These are phyloP conservation scores for Cladophialophora bantiana DNA, from an alignment of 2,329 filamentous ascomycete species.

Conservation along the genomic window DNA sequence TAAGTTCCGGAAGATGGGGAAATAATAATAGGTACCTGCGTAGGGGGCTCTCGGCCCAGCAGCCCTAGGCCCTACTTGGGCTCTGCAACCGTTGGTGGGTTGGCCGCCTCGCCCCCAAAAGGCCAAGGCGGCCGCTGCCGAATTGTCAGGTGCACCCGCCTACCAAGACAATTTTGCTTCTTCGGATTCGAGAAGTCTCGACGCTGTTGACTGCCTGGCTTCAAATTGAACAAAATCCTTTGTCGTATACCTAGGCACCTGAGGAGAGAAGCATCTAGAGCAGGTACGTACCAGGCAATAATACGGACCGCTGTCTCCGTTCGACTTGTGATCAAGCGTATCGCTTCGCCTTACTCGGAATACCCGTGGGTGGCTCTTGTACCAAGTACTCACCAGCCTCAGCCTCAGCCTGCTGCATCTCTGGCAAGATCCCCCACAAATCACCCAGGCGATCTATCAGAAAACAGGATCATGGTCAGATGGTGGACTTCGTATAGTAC, in stretches of 20 bases:
- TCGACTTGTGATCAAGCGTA: background rate
- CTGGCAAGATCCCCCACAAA: background rate
- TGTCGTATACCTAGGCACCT: background rate
- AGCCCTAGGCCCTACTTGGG: too few species aligned
- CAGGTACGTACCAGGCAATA: background rate
- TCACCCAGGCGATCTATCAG: background rate
- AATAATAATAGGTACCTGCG: background rate
- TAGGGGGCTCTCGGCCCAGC: background rate
- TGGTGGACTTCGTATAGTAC: background rate
- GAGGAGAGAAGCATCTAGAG: background rate
- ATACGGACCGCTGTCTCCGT: background rate
- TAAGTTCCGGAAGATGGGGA: background rate
- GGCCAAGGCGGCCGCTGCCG: conserved; percentile 15
- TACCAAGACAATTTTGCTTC: background rate
- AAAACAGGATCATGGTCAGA: background rate
- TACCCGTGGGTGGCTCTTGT: background rate
- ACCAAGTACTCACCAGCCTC: background rate
- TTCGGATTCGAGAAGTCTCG: background rate
- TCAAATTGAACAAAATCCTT: background rate
- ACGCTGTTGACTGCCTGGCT: background rate
- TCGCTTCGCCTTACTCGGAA: background rate
- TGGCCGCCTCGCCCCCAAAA: conserved; percentile 1
- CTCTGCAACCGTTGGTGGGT: background rate
- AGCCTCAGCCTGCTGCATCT: background rate
- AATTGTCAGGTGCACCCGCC: background rate